Evolutionary conservation across 768 basidiomycete genomes (phyloP).

Genomic region (Butyriboletus loyo): DNA sequence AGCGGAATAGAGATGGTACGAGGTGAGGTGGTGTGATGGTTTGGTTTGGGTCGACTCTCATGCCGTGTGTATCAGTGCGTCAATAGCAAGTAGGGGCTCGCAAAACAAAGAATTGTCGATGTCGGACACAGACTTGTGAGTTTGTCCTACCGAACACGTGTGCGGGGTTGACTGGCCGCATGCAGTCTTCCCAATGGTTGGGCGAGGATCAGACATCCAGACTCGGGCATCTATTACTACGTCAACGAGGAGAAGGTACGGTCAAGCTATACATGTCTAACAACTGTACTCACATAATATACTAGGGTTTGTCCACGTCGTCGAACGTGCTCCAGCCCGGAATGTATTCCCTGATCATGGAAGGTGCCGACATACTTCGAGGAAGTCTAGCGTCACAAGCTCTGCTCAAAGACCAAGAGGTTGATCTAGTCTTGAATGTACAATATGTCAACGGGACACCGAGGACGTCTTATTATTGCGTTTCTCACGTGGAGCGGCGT

Average conservation of each 20-base stretch:
- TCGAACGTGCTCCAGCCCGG: slow-evolving; percentile 7
- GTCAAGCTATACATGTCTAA: not conserved
- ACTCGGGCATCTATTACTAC: slow-evolving; percentile 34
- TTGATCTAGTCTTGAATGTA: slow-evolving; percentile 19
- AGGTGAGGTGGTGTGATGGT: slow-evolving; percentile 8
- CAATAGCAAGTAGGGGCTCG: slow-evolving; percentile 7
- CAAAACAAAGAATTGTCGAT: not conserved
- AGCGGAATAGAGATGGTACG: not conserved
- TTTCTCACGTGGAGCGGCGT: slow-evolving; percentile 26
- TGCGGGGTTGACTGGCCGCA: not conserved
- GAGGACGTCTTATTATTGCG: slow-evolving; percentile 25
- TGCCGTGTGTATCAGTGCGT: not conserved
- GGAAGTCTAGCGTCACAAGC: slow-evolving; percentile 1
- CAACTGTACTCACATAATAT: not conserved
- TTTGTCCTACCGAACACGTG: not conserved
- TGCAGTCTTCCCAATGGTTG: slow-evolving; percentile 23
- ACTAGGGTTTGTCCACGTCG: slow-evolving; percentile 13
- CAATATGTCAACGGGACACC: not conserved
- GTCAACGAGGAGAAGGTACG: slow-evolving; percentile 31
- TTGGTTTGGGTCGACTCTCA: not conserved
- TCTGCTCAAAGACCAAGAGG: slow-evolving; percentile 8
- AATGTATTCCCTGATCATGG: slow-evolving; percentile 5
- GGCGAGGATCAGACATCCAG: slow-evolving; percentile 30
- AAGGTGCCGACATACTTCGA: slow-evolving; percentile 11
- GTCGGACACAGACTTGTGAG: slow-evolving; percentile 7